These are phyloP conservation scores for Mycena sp. DNA, from an alignment of 1,284 basidiomycete species.

Conservation along the genomic window DNA sequence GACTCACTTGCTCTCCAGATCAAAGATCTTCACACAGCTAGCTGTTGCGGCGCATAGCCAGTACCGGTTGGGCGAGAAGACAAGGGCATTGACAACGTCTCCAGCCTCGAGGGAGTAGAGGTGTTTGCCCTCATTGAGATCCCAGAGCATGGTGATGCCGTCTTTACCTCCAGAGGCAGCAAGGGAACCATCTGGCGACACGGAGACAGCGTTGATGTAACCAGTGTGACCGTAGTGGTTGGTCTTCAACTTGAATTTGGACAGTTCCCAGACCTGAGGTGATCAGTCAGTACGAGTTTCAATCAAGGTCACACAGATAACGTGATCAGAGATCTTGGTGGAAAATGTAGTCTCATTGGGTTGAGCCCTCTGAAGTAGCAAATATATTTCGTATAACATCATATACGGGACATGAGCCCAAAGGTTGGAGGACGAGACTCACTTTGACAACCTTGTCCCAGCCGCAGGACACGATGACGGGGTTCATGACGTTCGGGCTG, in stretches of 20 bases:
- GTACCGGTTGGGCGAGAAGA: constrained; percentile 99
- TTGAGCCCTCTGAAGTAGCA: constrained; percentile 60
- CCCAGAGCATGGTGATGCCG: constrained; percentile 99
- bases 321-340: constrained; percentile 66
- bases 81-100: constrained; percentile 98
- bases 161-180: constrained; percentile 99
- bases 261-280: constrained; percentile 97
- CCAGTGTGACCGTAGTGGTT: constrained; percentile 99
- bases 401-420: constrained; percentile 36
- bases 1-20: constrained; percentile 95
- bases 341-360: constrained; percentile 62
- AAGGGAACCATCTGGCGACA: constrained; percentile 98
- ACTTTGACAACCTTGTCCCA: constrained; percentile 99
- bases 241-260: constrained; percentile 99
- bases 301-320: constrained; percentile 50
- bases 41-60: constrained; percentile 99
- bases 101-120: constrained; percentile 99
- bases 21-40: constrained; percentile 99
- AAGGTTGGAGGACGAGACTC: constrained; percentile 45
- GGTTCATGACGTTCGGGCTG: constrained; percentile 98
- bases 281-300: constrained; percentile 52
- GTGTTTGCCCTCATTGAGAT: constrained; percentile 99
- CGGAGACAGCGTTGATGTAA: constrained; percentile 99
- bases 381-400: constrained; percentile 52
- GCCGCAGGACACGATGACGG: constrained; percentile 98